Conservation (phyloP, 2,329 filamentous ascomycete genomes). For the Xylariaceae sp. region DNA sequence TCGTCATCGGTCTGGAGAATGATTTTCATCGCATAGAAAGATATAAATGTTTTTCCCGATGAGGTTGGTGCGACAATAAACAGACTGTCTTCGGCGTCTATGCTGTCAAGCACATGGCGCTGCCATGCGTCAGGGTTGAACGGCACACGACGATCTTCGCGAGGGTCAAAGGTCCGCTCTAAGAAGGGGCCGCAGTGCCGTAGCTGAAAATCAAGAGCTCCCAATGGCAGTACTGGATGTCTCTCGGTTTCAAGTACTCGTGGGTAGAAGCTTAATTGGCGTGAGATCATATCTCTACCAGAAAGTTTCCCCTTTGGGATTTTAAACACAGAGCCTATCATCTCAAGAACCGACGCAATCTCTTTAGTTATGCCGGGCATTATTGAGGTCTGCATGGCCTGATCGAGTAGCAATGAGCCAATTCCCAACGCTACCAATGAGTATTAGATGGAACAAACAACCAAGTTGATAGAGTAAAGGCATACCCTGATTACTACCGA, state of each 20-base stretch:
- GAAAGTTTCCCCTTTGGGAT: constrained; percentile 14
- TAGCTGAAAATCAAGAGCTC: constrained; percentile 65
- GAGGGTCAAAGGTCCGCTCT: constrained; percentile 74
- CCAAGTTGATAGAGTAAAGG: background rate
- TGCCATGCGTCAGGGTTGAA: constrained; percentile 83
- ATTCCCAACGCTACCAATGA: constrained; percentile 17
- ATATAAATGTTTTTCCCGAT: constrained; percentile 83
- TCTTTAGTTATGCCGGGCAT: constrained; percentile 25
- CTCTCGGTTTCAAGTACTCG: background rate
- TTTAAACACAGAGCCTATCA: constrained; percentile 17
- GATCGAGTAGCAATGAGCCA: constrained; percentile 30
- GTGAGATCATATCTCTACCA: constrained; percentile 8
- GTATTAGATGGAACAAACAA: background rate
- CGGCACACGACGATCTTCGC: constrained; percentile 68
- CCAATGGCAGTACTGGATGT: background rate
- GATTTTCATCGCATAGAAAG: constrained; percentile 83
- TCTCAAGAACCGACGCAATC: constrained; percentile 12
- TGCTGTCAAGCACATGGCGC: constrained; percentile 71
- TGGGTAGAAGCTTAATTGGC: constrained; percentile 18
- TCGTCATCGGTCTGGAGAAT: constrained; percentile 71
- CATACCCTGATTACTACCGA: constrained; percentile 22
- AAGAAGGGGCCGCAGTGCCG: constrained; percentile 74
- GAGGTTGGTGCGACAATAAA: constrained; percentile 80
- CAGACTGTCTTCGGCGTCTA: constrained; percentile 72
- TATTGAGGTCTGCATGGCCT: constrained; percentile 20